Evolutionary conservation across 2,329 filamentous ascomycete genomes (phyloP), one percentile per base, ranked within the genome.

Genomic region (Aureobasidium sp.): DNA sequence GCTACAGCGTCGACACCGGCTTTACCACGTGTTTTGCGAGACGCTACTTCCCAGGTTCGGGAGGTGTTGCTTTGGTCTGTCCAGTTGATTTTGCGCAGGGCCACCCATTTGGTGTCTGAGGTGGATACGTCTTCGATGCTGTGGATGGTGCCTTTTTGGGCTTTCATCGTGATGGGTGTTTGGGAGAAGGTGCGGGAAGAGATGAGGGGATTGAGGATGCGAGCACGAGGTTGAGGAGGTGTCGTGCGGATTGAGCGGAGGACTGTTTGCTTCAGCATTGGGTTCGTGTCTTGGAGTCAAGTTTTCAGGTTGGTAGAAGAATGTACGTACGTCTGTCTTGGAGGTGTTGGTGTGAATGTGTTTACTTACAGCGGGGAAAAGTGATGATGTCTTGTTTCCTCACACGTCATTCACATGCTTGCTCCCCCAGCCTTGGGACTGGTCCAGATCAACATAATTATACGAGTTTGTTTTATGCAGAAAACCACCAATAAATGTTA

Each of bases 1-100:
- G 83, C 82, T 12, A 86, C 81, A 29, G 83, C 84, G 57, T 85
- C 84, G 13, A 85, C 79, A 47, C 82, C 83, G 50, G 81, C 79
- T 47, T 79, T 78, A n/a, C 78, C 77, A 46, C 81, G 79, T 26
- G 80, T 82, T 65, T 82, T 80, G 42, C 79, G 77, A 5, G 76
- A 73, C 3, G 79, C 79, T 34, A 76, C 75, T 70, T 81, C 79
- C 79, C 79, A 81, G 32, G 79, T 72, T 61, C 79, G 78, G 34
- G 74, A 47, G 58, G 74, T 76, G 64, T 78, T 78, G 2, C 73
- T 72, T 65, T 80, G 76, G 50, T 62, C 61, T 32, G 42, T 62
- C 51, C 51, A 62, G 34, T 41, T 20, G 39, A 62, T 62, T 15
- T 57, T 56, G 27, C 50, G 61, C 17, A 62, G 42, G 5, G 61